Percentiles rank a stretch among this genome's conserved stretches.
phyloP scores from a whole-genome alignment of 1,284 basidiomycete genomes.

The Marasmius fiardii region DNA sequence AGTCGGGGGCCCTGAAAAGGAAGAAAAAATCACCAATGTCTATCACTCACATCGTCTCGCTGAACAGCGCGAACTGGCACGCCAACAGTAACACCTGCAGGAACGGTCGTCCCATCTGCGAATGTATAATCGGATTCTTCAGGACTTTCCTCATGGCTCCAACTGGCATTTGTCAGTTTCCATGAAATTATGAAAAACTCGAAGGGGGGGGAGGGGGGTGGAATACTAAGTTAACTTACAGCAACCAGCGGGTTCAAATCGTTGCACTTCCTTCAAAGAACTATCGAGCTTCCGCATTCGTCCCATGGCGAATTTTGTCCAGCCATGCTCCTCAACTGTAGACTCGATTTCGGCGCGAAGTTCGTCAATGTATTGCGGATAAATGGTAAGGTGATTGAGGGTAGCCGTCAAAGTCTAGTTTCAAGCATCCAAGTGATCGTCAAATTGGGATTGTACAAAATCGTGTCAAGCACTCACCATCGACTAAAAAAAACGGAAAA shows the following conservation, averaged over 20 bases:
- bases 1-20: background rate
- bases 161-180: no score
- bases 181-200: no score
- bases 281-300: conserved; percentile 36
- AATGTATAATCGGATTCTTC: conserved; percentile 23
- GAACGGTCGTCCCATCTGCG: conserved; percentile 23
- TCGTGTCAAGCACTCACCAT: no score
- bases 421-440: no score
- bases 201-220: background rate
- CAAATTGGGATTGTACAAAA: no score
- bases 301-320: conserved; percentile 30
- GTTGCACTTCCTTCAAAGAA: conserved; percentile 31
- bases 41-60: conserved; percentile 8
- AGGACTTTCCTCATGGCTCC: conserved; percentile 18
- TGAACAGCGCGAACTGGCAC: conserved; percentile 15
- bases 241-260: conserved; percentile 18
- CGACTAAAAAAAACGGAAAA: background rate
- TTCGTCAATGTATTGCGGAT: conserved; percentile 26
- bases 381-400: conserved; percentile 25
- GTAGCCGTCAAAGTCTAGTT: conserved; percentile 18
- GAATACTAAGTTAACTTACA: background rate
- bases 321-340: conserved; percentile 28
- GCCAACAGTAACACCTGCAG: conserved; percentile 17
- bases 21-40: background rate
- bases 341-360: conserved; percentile 33